Conservation (phyloP, 2,329 filamentous ascomycete genomes). For the Hypomyces perniciosus region DNA sequence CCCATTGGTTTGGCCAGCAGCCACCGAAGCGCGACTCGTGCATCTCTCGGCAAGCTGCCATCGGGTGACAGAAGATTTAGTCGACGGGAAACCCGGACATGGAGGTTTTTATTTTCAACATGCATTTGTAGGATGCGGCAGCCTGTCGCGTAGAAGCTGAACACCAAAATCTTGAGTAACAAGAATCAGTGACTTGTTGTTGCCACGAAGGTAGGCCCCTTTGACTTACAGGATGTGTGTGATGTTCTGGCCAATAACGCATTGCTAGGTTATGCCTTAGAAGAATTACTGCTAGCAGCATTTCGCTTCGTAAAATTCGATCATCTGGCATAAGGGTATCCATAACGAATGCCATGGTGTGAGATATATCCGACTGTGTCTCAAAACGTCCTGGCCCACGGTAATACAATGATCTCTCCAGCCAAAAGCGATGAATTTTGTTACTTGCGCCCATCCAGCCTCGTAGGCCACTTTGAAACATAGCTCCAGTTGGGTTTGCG, state of each 20-base stretch:
- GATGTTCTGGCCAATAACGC: neutral
- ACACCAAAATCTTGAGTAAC: neutral
- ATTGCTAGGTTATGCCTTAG: neutral
- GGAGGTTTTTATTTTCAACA: neutral
- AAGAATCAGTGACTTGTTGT: neutral
- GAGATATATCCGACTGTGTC: neutral
- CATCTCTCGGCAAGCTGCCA: neutral
- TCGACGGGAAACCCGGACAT: neutral
- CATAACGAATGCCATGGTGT: neutral
- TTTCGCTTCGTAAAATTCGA: neutral
- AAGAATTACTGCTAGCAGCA: neutral
- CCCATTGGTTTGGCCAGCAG: neutral
- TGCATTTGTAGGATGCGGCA: neutral
- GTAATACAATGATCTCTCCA: neutral
- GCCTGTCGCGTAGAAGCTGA: neutral
- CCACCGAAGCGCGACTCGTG: neutral
- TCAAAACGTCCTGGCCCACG: neutral
- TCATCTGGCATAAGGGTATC: neutral
- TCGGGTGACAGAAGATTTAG: neutral
- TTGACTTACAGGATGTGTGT: conserved; percentile 1
- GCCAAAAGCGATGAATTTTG: neutral
- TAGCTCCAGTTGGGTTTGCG: too few species aligned
- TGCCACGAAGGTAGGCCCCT: neutral
- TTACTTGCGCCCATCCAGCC: too few species aligned
- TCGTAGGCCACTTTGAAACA: too few species aligned